phyloP scores from a whole-genome alignment of 352 stramenopile genomes.

The Pythium monospermum region DNA sequence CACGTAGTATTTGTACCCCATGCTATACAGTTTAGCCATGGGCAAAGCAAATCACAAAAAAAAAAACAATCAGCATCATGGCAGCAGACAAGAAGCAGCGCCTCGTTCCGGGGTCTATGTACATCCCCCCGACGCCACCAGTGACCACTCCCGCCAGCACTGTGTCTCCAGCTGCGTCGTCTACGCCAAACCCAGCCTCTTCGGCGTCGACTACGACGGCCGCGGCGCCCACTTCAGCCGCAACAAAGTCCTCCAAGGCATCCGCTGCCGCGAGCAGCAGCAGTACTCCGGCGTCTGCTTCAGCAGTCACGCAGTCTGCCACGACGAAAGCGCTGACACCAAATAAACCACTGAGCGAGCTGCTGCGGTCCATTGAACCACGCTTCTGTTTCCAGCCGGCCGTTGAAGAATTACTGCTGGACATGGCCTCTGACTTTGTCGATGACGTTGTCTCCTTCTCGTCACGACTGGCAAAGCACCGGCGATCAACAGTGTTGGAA shows the following conservation, averaged over 20 bases:
- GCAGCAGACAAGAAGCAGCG: constrained; percentile 39
- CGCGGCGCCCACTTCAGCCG: constrained; percentile 4
- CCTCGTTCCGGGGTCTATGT: constrained; percentile 36
- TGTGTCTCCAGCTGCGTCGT: constrained; percentile 2
- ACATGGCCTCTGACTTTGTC: constrained; percentile 82
- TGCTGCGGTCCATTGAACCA: constrained; percentile 64
- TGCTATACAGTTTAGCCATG: constrained; percentile 1
- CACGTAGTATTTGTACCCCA: no score
- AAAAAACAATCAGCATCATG: constrained; percentile 13
- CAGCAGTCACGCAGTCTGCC: constrained; percentile 12
- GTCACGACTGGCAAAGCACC: constrained; percentile 60
- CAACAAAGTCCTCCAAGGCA: neutral
- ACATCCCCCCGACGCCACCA: constrained; percentile 30
- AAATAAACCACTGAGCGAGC: constrained; percentile 58
- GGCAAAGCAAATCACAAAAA: neutral
- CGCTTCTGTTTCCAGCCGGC: constrained; percentile 72
- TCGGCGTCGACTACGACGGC: constrained; percentile 14
- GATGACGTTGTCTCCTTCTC: constrained; percentile 71
- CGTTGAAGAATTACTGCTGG: constrained; percentile 75
- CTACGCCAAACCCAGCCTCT: neutral
- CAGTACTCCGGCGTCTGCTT: constrained; percentile 35
- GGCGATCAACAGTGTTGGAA: constrained; percentile 66
- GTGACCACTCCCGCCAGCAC: neutral
- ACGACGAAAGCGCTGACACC: constrained; percentile 58
- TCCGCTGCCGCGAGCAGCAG: constrained; percentile 21